Evolutionary conservation across 305 asterid species (phyloP).

Genomic region (Salvia sclarea): DNA sequence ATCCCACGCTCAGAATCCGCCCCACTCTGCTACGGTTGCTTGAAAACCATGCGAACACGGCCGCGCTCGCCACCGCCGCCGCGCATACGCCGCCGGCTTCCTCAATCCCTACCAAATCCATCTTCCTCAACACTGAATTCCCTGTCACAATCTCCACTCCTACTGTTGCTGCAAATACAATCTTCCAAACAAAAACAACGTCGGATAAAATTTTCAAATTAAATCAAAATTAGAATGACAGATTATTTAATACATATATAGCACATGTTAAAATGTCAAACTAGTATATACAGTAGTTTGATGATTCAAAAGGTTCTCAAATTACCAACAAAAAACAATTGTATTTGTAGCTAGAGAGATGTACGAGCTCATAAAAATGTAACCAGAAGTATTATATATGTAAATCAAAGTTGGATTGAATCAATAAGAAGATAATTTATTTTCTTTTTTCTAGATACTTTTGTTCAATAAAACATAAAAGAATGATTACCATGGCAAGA

Average conservation of each 20-base stretch:
- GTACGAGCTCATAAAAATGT: no score
- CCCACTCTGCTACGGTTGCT: slow-evolving; percentile 76
- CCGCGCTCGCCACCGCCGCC: slow-evolving; percentile 76
- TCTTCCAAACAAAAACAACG: slow-evolving; percentile 36
- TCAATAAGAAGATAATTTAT: no score
- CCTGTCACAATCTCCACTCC: slow-evolving; percentile 73
- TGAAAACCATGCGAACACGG: slow-evolving; percentile 74
- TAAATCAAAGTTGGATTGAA: no score
- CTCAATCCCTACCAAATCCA: slow-evolving; percentile 66
- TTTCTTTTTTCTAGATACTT: no score
- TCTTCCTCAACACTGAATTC: slow-evolving; percentile 68
- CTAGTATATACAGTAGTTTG: no score
- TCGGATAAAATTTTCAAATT: not conserved
- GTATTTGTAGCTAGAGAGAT: no score
- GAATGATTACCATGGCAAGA: slow-evolving; percentile 74
- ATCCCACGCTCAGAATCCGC: slow-evolving; percentile 55
- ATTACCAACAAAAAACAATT: no score
- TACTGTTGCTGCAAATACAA: slow-evolving; percentile 81
- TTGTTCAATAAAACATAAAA: not conserved
- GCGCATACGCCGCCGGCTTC: slow-evolving; percentile 69
- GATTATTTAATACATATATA: no score
- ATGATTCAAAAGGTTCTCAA: no score
- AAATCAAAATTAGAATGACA: no score
- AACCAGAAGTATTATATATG: no score
- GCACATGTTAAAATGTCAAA: no score